These are phyloP conservation scores for Thymus quinquecostatus DNA, from an alignment of 257 asterid species.

Conservation along the genomic window DNA sequence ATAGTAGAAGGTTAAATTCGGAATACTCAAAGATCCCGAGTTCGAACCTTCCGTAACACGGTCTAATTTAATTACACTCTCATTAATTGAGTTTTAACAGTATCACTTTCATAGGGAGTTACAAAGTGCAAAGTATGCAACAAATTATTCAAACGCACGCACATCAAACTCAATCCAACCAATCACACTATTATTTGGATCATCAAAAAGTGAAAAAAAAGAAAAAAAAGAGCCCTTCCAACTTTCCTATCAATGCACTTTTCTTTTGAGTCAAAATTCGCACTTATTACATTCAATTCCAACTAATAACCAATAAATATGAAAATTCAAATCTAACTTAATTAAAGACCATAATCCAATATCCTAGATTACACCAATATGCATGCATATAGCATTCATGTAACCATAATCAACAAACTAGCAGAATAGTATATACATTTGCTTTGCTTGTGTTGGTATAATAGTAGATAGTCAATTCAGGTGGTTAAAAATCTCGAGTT, in stretches of 20 bases:
- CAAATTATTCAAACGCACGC: slow-evolving; percentile 31
- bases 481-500: too few relatives aligned
- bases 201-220: slow-evolving; percentile 16
- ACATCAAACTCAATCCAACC: slow-evolving; percentile 31
- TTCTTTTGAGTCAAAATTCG: slow-evolving; percentile 40
- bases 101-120: slow-evolving; percentile 38
- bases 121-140: slow-evolving; percentile 25
- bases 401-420: too few relatives aligned
- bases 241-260: slow-evolving; percentile 45
- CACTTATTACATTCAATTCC: slow-evolving; percentile 43
- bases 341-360: too few relatives aligned
- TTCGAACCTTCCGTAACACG: too few relatives aligned
- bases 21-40: too few relatives aligned
- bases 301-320: slow-evolving; percentile 16
- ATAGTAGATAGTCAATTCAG: too few relatives aligned
- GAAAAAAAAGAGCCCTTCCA: slow-evolving; percentile 39
- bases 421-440: too few relatives aligned
- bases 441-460: too few relatives aligned
- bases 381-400: too few relatives aligned
- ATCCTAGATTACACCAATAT: slow-evolving; percentile 1
- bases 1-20: too few relatives aligned
- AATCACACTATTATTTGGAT: slow-evolving; percentile 20
- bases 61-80: too few relatives aligned
- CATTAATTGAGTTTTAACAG: slow-evolving; percentile 15
- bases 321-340: too few relatives aligned